phyloP scores from a whole-genome alignment of 345 rosid species.

The Hirschfeldia incana region DNA sequence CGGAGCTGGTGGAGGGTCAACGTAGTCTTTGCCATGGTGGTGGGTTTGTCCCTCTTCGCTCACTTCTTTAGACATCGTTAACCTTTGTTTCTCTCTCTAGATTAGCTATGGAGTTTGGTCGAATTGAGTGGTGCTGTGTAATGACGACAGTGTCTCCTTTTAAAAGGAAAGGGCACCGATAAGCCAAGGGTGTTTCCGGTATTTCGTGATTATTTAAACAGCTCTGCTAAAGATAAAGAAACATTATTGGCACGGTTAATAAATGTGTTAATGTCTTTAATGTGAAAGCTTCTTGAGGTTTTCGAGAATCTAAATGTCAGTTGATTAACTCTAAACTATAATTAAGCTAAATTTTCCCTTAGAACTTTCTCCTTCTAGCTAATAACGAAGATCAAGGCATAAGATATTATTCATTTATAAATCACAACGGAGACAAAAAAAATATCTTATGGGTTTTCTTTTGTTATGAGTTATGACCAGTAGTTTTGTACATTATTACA shows the following conservation, averaged over 20 bases:
- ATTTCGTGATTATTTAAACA: neutral
- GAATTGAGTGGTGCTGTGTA: neutral
- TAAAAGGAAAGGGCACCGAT: conserved; percentile 35
- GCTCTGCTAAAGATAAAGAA: neutral
- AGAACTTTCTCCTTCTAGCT: conserved; percentile 2
- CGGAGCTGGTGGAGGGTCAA: conserved; percentile 96
- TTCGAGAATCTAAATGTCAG: conserved; percentile 30
- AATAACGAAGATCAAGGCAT: neutral
- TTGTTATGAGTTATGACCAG: neutral
- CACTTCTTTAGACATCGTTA: conserved; percentile 75
- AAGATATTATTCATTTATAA: too few species aligned
- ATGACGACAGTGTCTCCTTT: conserved; percentile 28
- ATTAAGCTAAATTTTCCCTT: conserved; percentile 3
- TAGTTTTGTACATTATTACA: neutral
- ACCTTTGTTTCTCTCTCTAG: neutral
- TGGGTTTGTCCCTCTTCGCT: conserved; percentile 66
- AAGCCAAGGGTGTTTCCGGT: conserved; percentile 52
- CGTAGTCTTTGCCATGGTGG: conserved; percentile 74
- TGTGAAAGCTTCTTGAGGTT: conserved; percentile 10
- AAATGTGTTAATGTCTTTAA: neutral
- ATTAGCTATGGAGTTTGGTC: conserved; percentile 8
- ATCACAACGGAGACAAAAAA: neutral
- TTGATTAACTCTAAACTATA: conserved; percentile 5
- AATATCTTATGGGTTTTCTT: neutral
- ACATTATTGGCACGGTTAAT: conserved; percentile 30